Conservation (phyloP, 179 eudicot species). For the Spinacia oleracea region DNA sequence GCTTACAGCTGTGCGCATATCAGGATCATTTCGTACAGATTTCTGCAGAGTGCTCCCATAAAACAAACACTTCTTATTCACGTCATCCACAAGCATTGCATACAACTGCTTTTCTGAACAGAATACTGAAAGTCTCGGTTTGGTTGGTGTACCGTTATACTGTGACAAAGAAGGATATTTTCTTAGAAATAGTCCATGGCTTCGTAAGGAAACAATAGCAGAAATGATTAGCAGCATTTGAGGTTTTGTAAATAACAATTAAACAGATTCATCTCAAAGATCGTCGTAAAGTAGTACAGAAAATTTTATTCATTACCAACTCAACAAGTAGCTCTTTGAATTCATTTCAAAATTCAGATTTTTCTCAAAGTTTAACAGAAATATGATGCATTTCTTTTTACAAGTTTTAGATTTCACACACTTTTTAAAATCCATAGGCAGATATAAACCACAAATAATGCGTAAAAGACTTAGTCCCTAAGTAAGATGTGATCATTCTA, state of each 20-base stretch:
- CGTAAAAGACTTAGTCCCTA: background rate
- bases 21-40: constrained; percentile 53
- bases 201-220: background rate
- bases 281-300: background rate
- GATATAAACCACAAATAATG: background rate
- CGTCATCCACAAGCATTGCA: constrained; percentile 88
- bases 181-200: background rate
- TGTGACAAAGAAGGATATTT: constrained; percentile 21
- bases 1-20: constrained; percentile 60
- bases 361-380: too few species aligned
- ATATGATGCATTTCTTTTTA: too few species aligned
- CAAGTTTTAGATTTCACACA: background rate
- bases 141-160: constrained; percentile 73
- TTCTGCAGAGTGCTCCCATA: constrained; percentile 81
- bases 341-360: too few species aligned
- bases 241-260: background rate
- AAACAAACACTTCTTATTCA: constrained; percentile 76
- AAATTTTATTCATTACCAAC: background rate
- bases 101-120: constrained; percentile 79
- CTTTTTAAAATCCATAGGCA: too few species aligned
- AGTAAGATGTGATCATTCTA: background rate
- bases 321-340: background rate
- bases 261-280: background rate
- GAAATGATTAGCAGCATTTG: background rate
- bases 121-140: constrained; percentile 89